A percentile compares a stretch with the other conserved stretches of the same genome.
These are phyloP conservation scores for Globisporangium nagaii DNA, from an alignment of 352 stramenopile genomes.

Conservation along the genomic window DNA sequence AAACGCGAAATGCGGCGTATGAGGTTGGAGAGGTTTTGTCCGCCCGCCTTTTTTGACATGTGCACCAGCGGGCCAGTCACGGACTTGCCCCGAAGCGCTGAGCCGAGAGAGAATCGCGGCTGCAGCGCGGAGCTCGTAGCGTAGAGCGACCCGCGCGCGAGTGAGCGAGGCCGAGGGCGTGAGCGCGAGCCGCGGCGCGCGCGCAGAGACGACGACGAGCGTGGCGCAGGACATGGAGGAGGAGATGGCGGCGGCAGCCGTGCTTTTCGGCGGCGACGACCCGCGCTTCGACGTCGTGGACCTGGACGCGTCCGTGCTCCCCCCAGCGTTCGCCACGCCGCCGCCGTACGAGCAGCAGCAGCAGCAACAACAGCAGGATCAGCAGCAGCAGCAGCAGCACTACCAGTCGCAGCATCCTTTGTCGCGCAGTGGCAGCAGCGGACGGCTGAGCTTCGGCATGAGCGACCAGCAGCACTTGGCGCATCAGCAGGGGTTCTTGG, in stretches of 20 bases:
- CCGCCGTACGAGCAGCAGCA: conserved; percentile 2
- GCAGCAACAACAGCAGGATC: neutral
- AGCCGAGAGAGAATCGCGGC: conserved; percentile 4
- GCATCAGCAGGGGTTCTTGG: neutral
- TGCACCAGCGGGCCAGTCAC: conserved; percentile 11
- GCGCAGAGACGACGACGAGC: conserved; percentile 7
- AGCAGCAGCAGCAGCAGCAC: neutral
- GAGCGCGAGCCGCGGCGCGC: conserved; percentile 5
- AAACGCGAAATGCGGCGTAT: too few relatives aligned
- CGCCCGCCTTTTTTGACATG: too few relatives aligned
- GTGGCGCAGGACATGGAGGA: conserved; percentile 28
- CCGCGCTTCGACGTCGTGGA: conserved; percentile 49
- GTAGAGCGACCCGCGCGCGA: neutral
- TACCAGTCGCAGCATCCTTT: neutral
- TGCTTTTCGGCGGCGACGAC: conserved; percentile 45
- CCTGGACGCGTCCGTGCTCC: conserved; percentile 38
- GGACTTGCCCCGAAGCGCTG: conserved; percentile 4
- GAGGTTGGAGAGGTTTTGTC: too few relatives aligned
- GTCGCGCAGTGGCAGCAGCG: neutral
- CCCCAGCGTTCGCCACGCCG: conserved; percentile 39
- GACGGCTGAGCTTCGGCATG: conserved; percentile 3
- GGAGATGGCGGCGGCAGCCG: conserved; percentile 43
- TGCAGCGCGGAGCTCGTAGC: conserved; percentile 5
- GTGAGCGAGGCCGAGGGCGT: conserved; percentile 11
- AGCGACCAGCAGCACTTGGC: neutral